Base-by-base conservation (phyloP, 352 stramenopile species). In the Blastocystis sp. region DNA sequence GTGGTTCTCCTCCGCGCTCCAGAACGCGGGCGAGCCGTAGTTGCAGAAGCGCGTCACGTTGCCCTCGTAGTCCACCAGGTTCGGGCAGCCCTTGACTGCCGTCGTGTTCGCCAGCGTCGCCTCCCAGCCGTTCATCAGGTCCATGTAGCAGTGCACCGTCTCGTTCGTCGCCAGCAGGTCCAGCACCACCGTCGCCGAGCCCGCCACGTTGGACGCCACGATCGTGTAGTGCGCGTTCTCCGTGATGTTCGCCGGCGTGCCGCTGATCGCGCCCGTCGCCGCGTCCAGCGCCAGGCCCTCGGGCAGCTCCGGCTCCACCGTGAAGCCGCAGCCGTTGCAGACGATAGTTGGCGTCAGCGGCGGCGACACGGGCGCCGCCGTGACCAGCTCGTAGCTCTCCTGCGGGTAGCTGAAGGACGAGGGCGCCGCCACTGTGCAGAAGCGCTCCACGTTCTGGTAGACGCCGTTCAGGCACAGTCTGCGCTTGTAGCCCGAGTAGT, bases 121-220 rank as follows among this genome's bases (percentile, higher is more conserved):
- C 54, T 84, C 74, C 74, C 74, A 84, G n/a, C 74, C 74, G 61
- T 84, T 68, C 74, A 84, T 38, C 54, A 84, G 74, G 48, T 84
- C 74, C 74, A 68, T 43, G 54, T 70, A 84, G 61, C 74, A 84
- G 61, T 84, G 74, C 1, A 84, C 74, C 38, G 74, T 84, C 42
- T 84, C 74, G 54, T 84, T 84, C 14, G 74, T 84, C 28, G 17
- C 69, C 54, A 84, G 57, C 17, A 84, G 28, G 45, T 66, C 45
- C 48, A 84, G 42, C 54, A 69, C 10, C 19, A 70, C 11, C n/a
- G 40, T 57, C 74, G 45, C 7, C 24, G 38, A 43, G n/a, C 78
- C 78, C 38, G 61, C 78, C 68, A 68, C 45, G 45, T 88, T 88
- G 9, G n/a, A 40, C 2, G 78, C 78, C 10, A 57, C 66, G 52